phyloP scores from a whole-genome alignment of 441 rosid genomes.

The Euphorbia celastroides region DNA sequence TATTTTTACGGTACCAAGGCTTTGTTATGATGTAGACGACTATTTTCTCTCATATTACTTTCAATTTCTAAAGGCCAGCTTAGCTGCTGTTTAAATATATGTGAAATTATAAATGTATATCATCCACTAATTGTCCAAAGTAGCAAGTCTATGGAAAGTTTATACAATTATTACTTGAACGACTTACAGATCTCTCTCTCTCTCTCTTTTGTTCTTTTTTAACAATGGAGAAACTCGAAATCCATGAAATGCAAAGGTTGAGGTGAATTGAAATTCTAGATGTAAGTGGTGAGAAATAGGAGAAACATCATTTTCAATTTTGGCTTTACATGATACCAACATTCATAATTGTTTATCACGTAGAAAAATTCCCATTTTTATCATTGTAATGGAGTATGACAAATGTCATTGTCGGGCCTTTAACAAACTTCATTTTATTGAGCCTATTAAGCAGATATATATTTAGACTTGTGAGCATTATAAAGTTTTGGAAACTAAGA shows the following conservation, averaged over 20 bases:
- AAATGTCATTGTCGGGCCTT: conserved; percentile 7
- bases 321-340: conserved; percentile 1
- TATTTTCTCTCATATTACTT: too few relatives aligned
- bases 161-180: neutral
- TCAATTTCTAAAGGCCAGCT: too few relatives aligned
- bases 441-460: too few relatives aligned
- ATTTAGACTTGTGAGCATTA: too few relatives aligned
- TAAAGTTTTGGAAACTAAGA: too few relatives aligned
- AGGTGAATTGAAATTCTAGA: neutral
- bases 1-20: too few relatives aligned
- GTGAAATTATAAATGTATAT: too few relatives aligned
- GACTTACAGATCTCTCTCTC: neutral
- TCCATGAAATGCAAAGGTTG: neutral
- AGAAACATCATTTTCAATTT: conserved; percentile 10
- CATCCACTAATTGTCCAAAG: neutral
- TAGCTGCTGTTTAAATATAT: too few relatives aligned
- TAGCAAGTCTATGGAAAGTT: neutral
- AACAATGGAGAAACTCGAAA: neutral
- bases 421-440: neutral
- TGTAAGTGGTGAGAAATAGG: conserved; percentile 9
- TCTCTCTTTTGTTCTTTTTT: neutral
- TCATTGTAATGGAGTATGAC: neutral
- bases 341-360: neutral
- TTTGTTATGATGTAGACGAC: too few relatives aligned
- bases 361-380: neutral